A percentile compares a stretch with the other conserved stretches of the same genome.
Conservation (phyloP, 2,329 filamentous ascomycete species). For the Aspergillus versicolor region DNA sequence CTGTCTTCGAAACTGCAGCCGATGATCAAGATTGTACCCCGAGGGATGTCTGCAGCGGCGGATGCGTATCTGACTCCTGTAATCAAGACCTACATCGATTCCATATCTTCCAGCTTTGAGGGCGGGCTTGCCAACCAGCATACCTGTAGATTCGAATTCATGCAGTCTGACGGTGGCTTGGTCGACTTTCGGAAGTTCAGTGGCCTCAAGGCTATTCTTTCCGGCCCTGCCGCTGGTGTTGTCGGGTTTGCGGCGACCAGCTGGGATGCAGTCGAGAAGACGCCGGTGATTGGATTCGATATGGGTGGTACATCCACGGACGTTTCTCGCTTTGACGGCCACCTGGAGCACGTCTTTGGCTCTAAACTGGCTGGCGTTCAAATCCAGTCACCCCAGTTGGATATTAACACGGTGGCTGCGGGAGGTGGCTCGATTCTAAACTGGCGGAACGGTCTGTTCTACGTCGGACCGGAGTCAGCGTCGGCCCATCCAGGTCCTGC, state of each 20-base stretch:
- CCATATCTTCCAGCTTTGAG: constrained; percentile 65
- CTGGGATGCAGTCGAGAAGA: constrained; percentile 78
- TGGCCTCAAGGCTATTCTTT: constrained; percentile 81
- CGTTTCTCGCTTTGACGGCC: constrained; percentile 78
- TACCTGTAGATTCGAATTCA: constrained; percentile 82
- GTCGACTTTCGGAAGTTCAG: constrained; percentile 66
- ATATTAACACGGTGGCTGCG: constrained; percentile 93
- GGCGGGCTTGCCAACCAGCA: constrained; percentile 74
- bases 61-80: constrained; percentile 79
- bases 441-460: constrained; percentile 86
- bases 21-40: constrained; percentile 81
- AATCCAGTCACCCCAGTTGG: constrained; percentile 86
- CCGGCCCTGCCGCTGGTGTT: constrained; percentile 88
- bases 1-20: constrained; percentile 77
- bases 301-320: constrained; percentile 95
- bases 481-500: constrained; percentile 88
- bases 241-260: constrained; percentile 91
- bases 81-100: constrained; percentile 70
- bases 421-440: constrained; percentile 71
- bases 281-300: constrained; percentile 89
- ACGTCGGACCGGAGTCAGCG: constrained; percentile 88
- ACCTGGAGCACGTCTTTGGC: constrained; percentile 92
- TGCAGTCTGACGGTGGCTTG: constrained; percentile 82
- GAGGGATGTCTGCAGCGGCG: constrained; percentile 73
- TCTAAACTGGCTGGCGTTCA: constrained; percentile 93